phyloP scores from a whole-genome alignment of 225 moss, liverwort and hornwort genomes.

The Polytrichum commune region DNA sequence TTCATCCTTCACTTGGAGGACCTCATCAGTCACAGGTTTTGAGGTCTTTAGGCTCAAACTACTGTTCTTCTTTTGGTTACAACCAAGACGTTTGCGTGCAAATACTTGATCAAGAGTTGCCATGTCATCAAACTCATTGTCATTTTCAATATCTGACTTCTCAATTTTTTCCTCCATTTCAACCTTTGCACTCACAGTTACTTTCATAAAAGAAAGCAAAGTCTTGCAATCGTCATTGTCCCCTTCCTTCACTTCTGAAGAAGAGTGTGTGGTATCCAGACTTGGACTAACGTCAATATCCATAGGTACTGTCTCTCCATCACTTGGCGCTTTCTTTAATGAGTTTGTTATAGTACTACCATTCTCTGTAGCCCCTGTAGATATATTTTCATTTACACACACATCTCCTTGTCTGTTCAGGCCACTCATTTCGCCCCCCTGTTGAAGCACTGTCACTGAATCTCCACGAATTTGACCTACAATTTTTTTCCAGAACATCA shows the following conservation, averaged over 20 bases:
- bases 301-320: slow-evolving; percentile 34
- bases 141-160: slow-evolving; percentile 30
- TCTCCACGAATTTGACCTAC: slow-evolving; percentile 59
- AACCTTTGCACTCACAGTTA: slow-evolving; percentile 15
- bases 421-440: slow-evolving; percentile 14
- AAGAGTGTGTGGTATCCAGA: slow-evolving; percentile 24
- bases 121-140: slow-evolving; percentile 49
- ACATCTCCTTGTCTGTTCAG: slow-evolving; percentile 9
- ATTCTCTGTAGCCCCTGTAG: slow-evolving; percentile 18
- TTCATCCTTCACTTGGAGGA: slow-evolving; percentile 37
- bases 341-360: slow-evolving; percentile 20
- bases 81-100: slow-evolving; percentile 19
- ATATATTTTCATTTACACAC: slow-evolving; percentile 23
- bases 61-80: slow-evolving; percentile 12
- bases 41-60: slow-evolving; percentile 6
- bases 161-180: slow-evolving; percentile 11
- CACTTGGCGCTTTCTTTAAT: slow-evolving; percentile 14
- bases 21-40: slow-evolving; percentile 10
- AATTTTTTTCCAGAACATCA: neutral
- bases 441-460: slow-evolving; percentile 20
- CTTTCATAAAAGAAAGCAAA: slow-evolving; percentile 22
- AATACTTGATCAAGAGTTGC: slow-evolving; percentile 59
- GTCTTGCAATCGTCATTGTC: slow-evolving; percentile 29
- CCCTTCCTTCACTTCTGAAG: slow-evolving; percentile 20
- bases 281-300: slow-evolving; percentile 34